Conservation (phyloP, 257 asterid species). For the Nicotiana tabacum region DNA sequence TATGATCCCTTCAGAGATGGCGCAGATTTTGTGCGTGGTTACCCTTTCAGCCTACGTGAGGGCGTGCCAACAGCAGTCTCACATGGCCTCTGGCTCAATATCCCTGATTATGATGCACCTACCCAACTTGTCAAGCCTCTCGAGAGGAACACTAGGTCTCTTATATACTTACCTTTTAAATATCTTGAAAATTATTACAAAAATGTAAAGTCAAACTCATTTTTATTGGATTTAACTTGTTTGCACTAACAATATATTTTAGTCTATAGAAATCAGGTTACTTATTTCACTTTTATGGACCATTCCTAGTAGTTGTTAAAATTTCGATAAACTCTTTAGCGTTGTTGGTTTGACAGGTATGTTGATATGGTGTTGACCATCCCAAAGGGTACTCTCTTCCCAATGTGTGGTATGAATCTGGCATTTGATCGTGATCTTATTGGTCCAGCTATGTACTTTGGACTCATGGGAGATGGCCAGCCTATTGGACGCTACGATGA, state of each 20-base stretch:
- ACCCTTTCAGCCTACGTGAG: constrained; percentile 90
- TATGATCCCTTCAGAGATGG: constrained; percentile 88
- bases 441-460: constrained; percentile 93
- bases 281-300: no score
- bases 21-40: constrained; percentile 79
- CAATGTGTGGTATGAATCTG: constrained; percentile 94
- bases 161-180: no score
- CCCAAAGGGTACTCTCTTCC: constrained; percentile 87
- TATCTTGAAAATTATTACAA: no score
- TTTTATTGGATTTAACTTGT: no score
- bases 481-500: constrained; percentile 95
- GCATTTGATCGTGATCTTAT: constrained; percentile 87
- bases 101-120: constrained; percentile 97
- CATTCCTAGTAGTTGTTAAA: no score
- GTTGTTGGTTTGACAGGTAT: constrained; percentile 30
- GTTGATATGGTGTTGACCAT: constrained; percentile 87
- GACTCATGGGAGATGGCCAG: constrained; percentile 96
- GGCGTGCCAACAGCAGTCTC: constrained; percentile 88
- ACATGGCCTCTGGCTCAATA: constrained; percentile 90
- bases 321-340: no score
- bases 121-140: constrained; percentile 94
- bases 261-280: no score
- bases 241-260: no score
- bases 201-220: no score
- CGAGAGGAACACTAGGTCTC: constrained; percentile 67